phyloP scores from a whole-genome alignment of 2,329 filamentous ascomycete species.

The Penicillium paneum region DNA sequence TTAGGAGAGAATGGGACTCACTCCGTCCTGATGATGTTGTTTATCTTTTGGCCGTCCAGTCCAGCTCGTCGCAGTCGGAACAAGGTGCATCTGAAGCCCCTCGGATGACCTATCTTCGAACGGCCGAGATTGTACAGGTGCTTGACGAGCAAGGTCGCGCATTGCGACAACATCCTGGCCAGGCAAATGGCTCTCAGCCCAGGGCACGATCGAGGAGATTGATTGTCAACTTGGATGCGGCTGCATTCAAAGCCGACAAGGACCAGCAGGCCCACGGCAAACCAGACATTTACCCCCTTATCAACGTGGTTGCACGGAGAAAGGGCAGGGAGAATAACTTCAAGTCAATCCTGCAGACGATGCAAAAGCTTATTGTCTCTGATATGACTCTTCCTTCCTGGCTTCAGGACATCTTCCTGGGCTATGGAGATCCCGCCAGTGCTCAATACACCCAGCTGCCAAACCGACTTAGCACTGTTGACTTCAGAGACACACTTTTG shows the following conservation, averaged over 20 bases:
- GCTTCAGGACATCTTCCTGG: conserved; percentile 96
- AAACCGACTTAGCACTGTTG: conserved; percentile 72
- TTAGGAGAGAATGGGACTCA: conserved; percentile 85
- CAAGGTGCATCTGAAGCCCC: conserved; percentile 52
- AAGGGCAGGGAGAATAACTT: conserved; percentile 95
- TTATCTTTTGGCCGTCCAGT: conserved; percentile 76
- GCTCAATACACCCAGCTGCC: conserved; percentile 81
- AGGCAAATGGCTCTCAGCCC: conserved; percentile 60
- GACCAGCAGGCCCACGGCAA: conserved; percentile 64
- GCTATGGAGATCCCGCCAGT: conserved; percentile 86
- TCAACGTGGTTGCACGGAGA: conserved; percentile 83
- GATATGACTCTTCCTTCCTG: conserved; percentile 83
- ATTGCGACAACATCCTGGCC: conserved; percentile 58
- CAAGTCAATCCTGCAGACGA: conserved; percentile 86
- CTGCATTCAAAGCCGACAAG: conserved; percentile 73
- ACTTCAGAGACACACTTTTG: conserved; percentile 91
- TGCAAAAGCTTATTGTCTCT: conserved; percentile 78
- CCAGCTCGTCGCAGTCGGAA: conserved; percentile 40
- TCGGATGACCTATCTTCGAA: conserved; percentile 68
- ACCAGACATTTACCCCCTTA: conserved; percentile 72
- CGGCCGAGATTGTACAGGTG: conserved; percentile 81
- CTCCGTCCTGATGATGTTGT: conserved; percentile 84
- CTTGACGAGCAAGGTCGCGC: conserved; percentile 78
- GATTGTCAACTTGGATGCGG: conserved; percentile 75
- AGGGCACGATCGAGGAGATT: conserved; percentile 65